Conservation (phyloP, 2,329 filamentous ascomycete species). For the Penicillium sp. region DNA sequence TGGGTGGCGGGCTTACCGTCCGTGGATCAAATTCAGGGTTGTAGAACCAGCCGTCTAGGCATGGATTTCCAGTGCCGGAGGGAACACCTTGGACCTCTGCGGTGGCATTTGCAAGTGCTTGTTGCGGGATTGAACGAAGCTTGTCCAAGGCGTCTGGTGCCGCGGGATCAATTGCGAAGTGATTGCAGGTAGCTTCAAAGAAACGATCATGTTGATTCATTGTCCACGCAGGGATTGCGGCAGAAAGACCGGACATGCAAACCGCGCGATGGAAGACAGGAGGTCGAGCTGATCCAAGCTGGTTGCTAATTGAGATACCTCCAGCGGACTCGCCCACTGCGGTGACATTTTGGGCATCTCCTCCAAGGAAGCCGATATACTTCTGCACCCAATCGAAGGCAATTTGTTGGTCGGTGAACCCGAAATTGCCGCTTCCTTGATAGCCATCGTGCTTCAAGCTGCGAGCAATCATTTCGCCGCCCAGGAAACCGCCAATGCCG, state of each 20-base stretch:
- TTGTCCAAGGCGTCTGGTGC: slow-evolving; percentile 14
- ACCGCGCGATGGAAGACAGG: slow-evolving; percentile 24
- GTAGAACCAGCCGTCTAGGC: slow-evolving; percentile 29
- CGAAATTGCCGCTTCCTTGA: slow-evolving; percentile 38
- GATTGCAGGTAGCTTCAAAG: slow-evolving; percentile 18
- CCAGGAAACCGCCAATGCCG: slow-evolving; percentile 27
- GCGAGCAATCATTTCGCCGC: slow-evolving; percentile 10
- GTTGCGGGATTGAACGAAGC: slow-evolving; percentile 22
- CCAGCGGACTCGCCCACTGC: slow-evolving; percentile 30
- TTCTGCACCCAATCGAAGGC: slow-evolving; percentile 36
- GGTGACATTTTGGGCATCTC: slow-evolving; percentile 33
- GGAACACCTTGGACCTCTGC: slow-evolving; percentile 22
- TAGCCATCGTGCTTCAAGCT: slow-evolving; percentile 22
- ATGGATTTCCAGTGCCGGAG: slow-evolving; percentile 26
- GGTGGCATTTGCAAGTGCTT: slow-evolving; percentile 25
- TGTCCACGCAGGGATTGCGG: slow-evolving; percentile 23
- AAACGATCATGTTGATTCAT: slow-evolving; percentile 23
- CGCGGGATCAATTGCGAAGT: slow-evolving; percentile 21
- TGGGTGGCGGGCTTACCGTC: slow-evolving; percentile 15
- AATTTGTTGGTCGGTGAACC: slow-evolving; percentile 36
- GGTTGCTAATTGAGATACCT: slow-evolving; percentile 28
- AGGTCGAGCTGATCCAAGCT: slow-evolving; percentile 19
- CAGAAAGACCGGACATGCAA: slow-evolving; percentile 26
- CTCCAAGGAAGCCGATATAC: slow-evolving; percentile 34
- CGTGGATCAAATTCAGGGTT: slow-evolving; percentile 5